Evolutionary conservation across 2,329 filamentous ascomycete species (phyloP).

Genomic region (Aspergillus sojae): DNA sequence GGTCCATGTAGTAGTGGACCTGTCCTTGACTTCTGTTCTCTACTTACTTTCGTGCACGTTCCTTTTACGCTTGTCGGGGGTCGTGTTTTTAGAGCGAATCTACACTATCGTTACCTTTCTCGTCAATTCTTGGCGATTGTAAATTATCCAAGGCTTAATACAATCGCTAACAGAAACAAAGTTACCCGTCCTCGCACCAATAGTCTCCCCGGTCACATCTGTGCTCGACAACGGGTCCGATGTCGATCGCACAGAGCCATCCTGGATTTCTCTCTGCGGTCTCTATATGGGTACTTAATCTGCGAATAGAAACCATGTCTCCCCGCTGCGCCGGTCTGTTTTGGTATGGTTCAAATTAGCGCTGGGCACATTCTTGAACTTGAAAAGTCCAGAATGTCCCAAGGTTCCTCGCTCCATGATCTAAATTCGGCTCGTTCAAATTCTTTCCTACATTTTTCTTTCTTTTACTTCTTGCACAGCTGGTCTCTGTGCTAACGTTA

Average conservation of each 20-base stretch:
- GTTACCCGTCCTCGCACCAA: slow-evolving; percentile 27
- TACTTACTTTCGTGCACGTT: slow-evolving; percentile 9
- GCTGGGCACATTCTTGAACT: slow-evolving; percentile 19
- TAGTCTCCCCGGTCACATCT: slow-evolving; percentile 24
- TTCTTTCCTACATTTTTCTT: slow-evolving; percentile 14
- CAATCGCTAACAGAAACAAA: slow-evolving; percentile 22
- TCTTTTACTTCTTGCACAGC: slow-evolving; percentile 21
- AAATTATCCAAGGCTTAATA: slow-evolving; percentile 6
- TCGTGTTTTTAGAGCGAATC: neutral
- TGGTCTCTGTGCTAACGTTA: slow-evolving; percentile 16
- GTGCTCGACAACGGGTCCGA: slow-evolving; percentile 22
- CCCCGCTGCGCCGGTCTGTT: slow-evolving; percentile 15
- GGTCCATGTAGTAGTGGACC: slow-evolving; percentile 6
- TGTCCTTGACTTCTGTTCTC: slow-evolving; percentile 10
- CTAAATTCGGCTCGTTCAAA: slow-evolving; percentile 10
- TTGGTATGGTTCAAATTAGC: slow-evolving; percentile 20
- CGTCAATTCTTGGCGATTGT: slow-evolving; percentile 7
- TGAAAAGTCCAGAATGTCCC: slow-evolving; percentile 27
- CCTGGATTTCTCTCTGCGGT: slow-evolving; percentile 25
- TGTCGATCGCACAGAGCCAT: slow-evolving; percentile 29
- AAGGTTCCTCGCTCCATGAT: neutral
- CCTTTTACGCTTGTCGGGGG: neutral
- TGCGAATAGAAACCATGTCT: slow-evolving; percentile 20
- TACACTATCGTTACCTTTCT: neutral
- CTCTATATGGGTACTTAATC: slow-evolving; percentile 23